Percentiles rank a stretch among this genome's conserved stretches.
Conservation (phyloP, 108 stramenopile genomes). For the Chaetoceros tenuissimus region DNA sequence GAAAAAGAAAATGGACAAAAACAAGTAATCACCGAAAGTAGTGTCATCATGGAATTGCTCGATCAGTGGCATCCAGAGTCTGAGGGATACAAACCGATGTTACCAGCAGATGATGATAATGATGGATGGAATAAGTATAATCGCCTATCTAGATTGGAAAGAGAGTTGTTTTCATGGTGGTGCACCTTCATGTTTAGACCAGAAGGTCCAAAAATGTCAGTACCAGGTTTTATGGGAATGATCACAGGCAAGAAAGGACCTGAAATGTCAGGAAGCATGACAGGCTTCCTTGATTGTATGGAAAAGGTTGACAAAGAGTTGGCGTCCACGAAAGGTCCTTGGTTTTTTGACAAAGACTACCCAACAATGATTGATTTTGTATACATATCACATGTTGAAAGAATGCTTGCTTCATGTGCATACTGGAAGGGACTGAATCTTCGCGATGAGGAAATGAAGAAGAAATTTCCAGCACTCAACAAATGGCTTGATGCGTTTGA, state of each 20-base stretch:
- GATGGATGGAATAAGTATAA: constrained; percentile 33
- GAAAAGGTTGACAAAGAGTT: constrained; percentile 67
- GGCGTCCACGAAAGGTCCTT: constrained; percentile 68
- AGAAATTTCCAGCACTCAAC: constrained; percentile 51
- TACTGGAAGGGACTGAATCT: constrained; percentile 89
- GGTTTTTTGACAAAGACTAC: constrained; percentile 81
- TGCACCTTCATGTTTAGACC: constrained; percentile 82
- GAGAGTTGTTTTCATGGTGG: constrained; percentile 90
- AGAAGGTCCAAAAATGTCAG: constrained; percentile 26
- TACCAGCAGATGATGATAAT: constrained; percentile 44
- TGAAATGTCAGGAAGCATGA: constrained; percentile 64
- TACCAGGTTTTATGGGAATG: constrained; percentile 28
- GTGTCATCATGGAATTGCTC: constrained; percentile 86
- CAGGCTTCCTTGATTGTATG: constrained; percentile 70
- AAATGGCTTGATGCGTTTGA: constrained; percentile 92
- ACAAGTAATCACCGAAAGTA: constrained; percentile 72
- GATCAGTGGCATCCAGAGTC: constrained; percentile 63
- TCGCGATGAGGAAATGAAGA: constrained; percentile 34
- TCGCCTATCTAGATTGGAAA: constrained; percentile 66
- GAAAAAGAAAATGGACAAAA: constrained; percentile 48
- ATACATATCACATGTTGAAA: constrained; percentile 80
- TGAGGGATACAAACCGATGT: constrained; percentile 70
- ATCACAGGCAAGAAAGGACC: constrained; percentile 10
- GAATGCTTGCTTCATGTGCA: constrained; percentile 84
- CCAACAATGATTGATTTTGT: constrained; percentile 91